Conservation (phyloP, 2,329 filamentous ascomycete species). For the Sphaerostilbella broomeana region DNA sequence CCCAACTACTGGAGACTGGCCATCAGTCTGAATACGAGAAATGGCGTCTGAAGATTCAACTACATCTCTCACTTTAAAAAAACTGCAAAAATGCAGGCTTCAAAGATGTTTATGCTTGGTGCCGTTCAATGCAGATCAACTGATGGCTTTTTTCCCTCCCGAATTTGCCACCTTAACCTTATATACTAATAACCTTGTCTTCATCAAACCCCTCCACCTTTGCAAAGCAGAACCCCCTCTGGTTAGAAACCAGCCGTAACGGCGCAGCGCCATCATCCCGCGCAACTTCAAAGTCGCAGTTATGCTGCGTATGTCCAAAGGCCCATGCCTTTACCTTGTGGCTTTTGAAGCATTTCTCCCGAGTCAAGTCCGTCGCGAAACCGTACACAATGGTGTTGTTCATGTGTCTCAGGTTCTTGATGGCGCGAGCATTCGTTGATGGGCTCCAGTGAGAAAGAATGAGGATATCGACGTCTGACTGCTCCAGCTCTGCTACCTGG, state of each 20-base stretch:
- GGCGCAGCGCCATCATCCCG: not conserved
- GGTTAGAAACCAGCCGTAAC: not conserved
- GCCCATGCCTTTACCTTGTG: not conserved
- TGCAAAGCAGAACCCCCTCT: not conserved
- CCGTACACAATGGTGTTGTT: not conserved
- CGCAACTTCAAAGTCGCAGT: not conserved
- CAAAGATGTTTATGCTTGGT: too few species aligned
- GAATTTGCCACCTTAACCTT: too few species aligned
- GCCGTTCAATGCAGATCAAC: too few species aligned
- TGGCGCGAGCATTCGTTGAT: conserved; percentile 20
- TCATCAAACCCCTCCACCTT: not conserved
- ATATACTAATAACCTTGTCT: not conserved
- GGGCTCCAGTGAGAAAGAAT: conserved; percentile 38
- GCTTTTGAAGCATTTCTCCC: not conserved
- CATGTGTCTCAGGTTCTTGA: not conserved
- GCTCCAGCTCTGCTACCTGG: conserved; percentile 22
- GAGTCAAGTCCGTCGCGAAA: not conserved
- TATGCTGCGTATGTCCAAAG: conserved; percentile 1
- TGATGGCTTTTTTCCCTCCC: too few species aligned
- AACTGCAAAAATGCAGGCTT: too few species aligned
- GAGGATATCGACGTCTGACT: conserved; percentile 22
- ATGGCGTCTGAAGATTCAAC: too few species aligned
- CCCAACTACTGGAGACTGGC: too few species aligned
- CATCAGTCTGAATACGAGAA: too few species aligned
- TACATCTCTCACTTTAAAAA: too few species aligned